phyloP scores from a whole-genome alignment of 306 rosid species.

The Aeschynomene evenia region DNA sequence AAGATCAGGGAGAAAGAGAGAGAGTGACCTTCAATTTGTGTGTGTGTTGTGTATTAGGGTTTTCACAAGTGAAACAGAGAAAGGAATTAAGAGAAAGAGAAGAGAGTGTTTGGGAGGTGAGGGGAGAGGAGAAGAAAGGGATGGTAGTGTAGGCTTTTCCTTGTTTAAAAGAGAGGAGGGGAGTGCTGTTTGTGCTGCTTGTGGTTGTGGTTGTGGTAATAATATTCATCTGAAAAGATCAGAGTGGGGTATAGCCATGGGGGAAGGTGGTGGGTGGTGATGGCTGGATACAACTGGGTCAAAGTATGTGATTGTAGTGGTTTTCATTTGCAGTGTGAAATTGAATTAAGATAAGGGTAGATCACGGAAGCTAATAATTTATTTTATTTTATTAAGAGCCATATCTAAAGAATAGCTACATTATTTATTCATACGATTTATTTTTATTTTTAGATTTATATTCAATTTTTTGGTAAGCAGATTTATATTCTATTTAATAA shows the following conservation, averaged over 20 bases:
- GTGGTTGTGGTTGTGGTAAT: not conserved
- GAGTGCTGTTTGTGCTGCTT: slow-evolving; percentile 34
- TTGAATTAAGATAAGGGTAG: slow-evolving; percentile 29
- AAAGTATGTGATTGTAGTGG: slow-evolving; percentile 53
- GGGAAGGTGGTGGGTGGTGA: slow-evolving; percentile 10
- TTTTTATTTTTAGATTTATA: no score
- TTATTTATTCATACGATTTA: no score
- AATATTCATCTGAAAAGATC: slow-evolving; percentile 48
- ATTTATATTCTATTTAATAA: no score
- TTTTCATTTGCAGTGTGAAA: slow-evolving; percentile 43
- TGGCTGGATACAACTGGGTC: slow-evolving; percentile 38
- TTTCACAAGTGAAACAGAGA: slow-evolving; percentile 32
- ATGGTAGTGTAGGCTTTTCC: slow-evolving; percentile 38
- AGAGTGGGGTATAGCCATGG: slow-evolving; percentile 58
- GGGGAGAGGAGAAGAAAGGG: slow-evolving; percentile 12
- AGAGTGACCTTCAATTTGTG: not conserved
- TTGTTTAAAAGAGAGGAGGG: slow-evolving; percentile 37
- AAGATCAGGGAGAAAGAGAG: not conserved
- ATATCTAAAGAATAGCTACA: no score
- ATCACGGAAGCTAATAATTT: no score
- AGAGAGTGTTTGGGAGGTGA: not conserved
- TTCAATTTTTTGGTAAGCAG: no score
- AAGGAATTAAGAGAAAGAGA: not conserved
- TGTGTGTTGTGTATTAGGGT: slow-evolving; percentile 56
- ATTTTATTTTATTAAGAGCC: no score